phyloP scores from a whole-genome alignment of 768 basidiomycete genomes.

The Pisolithus tinctorius region DNA sequence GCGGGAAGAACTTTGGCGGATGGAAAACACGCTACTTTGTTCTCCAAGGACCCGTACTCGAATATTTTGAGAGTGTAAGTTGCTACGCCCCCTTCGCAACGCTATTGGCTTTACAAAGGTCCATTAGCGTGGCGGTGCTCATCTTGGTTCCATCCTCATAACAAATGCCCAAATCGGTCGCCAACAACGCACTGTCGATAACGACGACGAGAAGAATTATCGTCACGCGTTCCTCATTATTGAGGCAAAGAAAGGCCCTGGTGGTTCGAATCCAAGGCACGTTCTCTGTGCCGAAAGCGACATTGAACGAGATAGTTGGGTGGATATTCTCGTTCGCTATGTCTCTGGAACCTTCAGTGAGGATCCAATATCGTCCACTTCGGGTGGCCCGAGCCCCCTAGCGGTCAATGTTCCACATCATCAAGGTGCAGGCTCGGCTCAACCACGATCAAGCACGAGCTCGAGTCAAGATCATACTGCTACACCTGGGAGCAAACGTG shows the following conservation, averaged over 20 bases:
- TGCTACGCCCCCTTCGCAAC: conserved; percentile 1
- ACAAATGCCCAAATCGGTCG: conserved; percentile 95
- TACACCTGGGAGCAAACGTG: conserved; percentile 24
- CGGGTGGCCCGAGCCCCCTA: conserved; percentile 27
- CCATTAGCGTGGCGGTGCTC: conserved; percentile 76
- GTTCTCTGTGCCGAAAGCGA: conserved; percentile 97
- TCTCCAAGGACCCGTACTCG: conserved; percentile 80
- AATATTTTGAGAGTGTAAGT: conserved; percentile 94
- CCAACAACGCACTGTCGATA: conserved; percentile 62
- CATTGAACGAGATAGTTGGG: conserved; percentile 89
- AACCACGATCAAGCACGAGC: conserved; percentile 53
- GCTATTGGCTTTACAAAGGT: conserved; percentile 9
- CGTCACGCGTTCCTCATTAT: conserved; percentile 97
- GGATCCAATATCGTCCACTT: conserved; percentile 43
- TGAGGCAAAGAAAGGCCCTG: conserved; percentile 71
- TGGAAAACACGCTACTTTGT: conserved; percentile 98
- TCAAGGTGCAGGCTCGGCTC: conserved; percentile 27
- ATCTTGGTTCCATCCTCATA: conserved; percentile 85
- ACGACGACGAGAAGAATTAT: conserved; percentile 88
- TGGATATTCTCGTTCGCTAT: conserved; percentile 86
- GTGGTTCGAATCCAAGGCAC: conserved; percentile 69
- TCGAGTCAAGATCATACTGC: conserved; percentile 28
- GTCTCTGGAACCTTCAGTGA: conserved; percentile 78
- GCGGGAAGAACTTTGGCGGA: conserved; percentile 96
- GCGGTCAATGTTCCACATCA: conserved; percentile 18